Evolutionary conservation across 768 basidiomycete genomes (phyloP), one percentile per base, ranked within the genome.

Genomic region (Boletus reticulatus): DNA sequence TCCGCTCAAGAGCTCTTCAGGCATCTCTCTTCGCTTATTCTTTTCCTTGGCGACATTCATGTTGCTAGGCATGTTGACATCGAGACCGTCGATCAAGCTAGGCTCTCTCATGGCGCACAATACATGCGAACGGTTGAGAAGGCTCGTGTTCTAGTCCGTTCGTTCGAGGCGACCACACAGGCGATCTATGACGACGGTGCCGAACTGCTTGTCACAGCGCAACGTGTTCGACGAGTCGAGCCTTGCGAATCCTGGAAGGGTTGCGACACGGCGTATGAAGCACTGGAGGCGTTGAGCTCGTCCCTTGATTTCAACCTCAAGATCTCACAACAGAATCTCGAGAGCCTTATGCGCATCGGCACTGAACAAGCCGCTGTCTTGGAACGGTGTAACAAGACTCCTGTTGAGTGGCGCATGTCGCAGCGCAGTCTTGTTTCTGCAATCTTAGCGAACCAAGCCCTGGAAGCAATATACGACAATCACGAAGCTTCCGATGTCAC

Each of bases 1-100:
- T 65, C 67, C 38, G 71, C 72, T 16, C 73, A 74, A 52, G 69
- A 48, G 20, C 63, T 71, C n/a, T 60, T 78, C 20, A 68, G 66
- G 10, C 65, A 74, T 43, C 62, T 84, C 17, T 76, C 76, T 1
- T 66, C 72, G 13, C 72, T 82, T 49, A 62, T 83, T 6, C 62
- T 64, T 9, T 69, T 72, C 39, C 67, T 80, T 20, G 74, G 75
- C 20, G 80, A 81, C 46, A 72, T 84, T 50, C 78, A 84, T 57
- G 63, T 84, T 22, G 80, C 81, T 17, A 73, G 75, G 27, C 73
- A 76, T 43, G 75, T 84, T 37, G 84, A 84, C 53, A 70, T 84
- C 13, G 77, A 82, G 42, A 76, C 75, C 10, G 65, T 71, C 20
- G 64, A 70, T 27, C 64, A 70, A 12, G 59, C 70, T 4, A 65